phyloP scores from a whole-genome alignment of 2,329 filamentous ascomycete species.

The Cadophora malorum region DNA sequence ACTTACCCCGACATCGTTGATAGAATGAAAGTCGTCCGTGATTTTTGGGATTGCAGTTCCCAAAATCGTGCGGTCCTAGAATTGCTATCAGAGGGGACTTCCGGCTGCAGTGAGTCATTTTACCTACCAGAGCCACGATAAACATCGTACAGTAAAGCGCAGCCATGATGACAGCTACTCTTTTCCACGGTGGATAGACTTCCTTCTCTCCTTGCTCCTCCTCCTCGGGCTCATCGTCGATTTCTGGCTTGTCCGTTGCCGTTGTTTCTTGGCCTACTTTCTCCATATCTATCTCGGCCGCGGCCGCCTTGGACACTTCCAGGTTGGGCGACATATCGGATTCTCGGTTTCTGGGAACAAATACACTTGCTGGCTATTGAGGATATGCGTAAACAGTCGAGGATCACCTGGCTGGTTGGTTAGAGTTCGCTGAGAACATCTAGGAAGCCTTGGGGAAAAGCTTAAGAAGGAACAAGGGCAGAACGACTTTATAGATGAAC shows the following conservation, averaged over 20 bases:
- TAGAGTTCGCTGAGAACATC: neutral
- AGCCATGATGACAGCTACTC: conserved; percentile 50
- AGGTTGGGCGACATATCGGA: neutral
- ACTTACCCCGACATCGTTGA: conserved; percentile 49
- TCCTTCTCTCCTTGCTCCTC: conserved; percentile 16
- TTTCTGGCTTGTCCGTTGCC: neutral
- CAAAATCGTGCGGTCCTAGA: conserved; percentile 47
- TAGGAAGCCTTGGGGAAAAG: neutral
- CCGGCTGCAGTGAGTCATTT: no score
- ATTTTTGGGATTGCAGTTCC: conserved; percentile 49
- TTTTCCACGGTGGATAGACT: conserved; percentile 35
- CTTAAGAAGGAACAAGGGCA: neutral
- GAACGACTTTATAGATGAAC: neutral
- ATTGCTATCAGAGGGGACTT: conserved; percentile 16
- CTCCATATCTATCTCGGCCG: neutral
- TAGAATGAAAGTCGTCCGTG: conserved; percentile 48
- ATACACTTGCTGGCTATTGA: neutral
- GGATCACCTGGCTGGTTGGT: neutral
- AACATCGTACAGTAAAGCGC: conserved; percentile 55
- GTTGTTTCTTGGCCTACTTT: neutral
- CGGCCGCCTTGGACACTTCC: neutral
- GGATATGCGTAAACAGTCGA: neutral
- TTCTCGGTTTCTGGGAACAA: neutral
- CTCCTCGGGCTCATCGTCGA: no score
- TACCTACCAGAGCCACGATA: conserved; percentile 44